Evolutionary conservation across 352 stramenopile species (phyloP).

Genomic region (Thalassiosira gravida): DNA sequence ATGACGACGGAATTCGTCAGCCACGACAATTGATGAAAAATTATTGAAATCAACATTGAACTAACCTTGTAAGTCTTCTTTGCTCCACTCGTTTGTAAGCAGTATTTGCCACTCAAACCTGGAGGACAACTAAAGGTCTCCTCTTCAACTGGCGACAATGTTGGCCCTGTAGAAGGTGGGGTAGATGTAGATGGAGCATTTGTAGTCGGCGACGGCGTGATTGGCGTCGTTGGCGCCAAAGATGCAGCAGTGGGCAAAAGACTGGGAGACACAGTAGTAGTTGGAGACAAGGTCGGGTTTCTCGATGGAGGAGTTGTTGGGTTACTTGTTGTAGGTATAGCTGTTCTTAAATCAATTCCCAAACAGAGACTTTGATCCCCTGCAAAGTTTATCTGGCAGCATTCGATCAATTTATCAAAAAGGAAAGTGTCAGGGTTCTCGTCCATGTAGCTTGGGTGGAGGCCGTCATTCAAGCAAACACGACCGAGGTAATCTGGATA

Average conservation of each 20-base stretch:
- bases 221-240: conserved; percentile 5
- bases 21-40: too few relatives aligned
- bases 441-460: too few relatives aligned
- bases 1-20: too few relatives aligned
- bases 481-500: too few relatives aligned
- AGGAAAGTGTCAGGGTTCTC: too few relatives aligned
- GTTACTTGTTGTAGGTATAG: neutral
- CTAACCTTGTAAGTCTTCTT: neutral
- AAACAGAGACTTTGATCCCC: too few relatives aligned
- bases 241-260: neutral
- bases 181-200: neutral
- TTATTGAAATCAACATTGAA: too few relatives aligned
- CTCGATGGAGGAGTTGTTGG: neutral
- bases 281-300: neutral
- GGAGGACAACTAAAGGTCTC: conserved; percentile 3
- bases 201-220: conserved; percentile 1
- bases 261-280: neutral
- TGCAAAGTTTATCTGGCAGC: too few relatives aligned
- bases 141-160: neutral
- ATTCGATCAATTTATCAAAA: too few relatives aligned
- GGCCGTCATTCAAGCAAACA: too few relatives aligned
- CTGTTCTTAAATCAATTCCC: neutral
- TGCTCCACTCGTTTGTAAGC: neutral
- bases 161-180: neutral
- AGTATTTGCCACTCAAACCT: neutral